Conservation (phyloP, 2,329 filamentous ascomycete genomes). For the Cladosporium sp. region DNA sequence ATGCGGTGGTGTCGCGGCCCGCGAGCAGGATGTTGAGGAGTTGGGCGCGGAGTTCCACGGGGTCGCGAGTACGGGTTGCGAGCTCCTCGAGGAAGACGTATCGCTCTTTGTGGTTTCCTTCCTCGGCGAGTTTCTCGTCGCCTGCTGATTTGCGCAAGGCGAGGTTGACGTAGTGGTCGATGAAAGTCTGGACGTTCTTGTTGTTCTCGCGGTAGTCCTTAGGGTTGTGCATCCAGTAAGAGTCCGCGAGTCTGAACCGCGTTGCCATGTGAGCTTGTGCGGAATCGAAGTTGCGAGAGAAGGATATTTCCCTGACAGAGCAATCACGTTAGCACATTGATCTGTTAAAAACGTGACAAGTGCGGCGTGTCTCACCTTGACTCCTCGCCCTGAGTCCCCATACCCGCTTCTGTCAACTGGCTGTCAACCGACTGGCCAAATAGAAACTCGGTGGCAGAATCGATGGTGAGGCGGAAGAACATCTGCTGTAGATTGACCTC, state of each 20-base stretch:
- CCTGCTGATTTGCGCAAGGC: conserved; percentile 41
- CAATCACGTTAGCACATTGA: conserved; percentile 27
- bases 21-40: conserved; percentile 69
- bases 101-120: conserved; percentile 38
- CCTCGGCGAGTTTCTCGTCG: conserved; percentile 28
- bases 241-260: conserved; percentile 41
- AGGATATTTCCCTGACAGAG: conserved; percentile 37
- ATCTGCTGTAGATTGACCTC: conserved; percentile 40
- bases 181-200: conserved; percentile 46
- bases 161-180: conserved; percentile 49
- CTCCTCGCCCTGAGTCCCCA: conserved; percentile 25
- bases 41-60: conserved; percentile 46
- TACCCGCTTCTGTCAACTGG: conserved; percentile 39
- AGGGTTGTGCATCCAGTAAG: conserved; percentile 42
- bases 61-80: conserved; percentile 49
- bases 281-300: conserved; percentile 47
- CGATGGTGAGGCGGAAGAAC: conserved; percentile 54
- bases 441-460: conserved; percentile 53
- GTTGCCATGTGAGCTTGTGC: conserved; percentile 43
- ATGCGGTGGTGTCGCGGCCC: conserved; percentile 59
- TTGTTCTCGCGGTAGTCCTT: conserved; percentile 44
- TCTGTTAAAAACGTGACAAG: neutral
- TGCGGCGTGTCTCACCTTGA: conserved; percentile 19
- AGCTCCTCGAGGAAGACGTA: conserved; percentile 53
- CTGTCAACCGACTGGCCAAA: conserved; percentile 48